These are phyloP conservation scores for Fraxinus angustifolia DNA, from an alignment of 305 asterid genomes.

Conservation along the genomic window DNA sequence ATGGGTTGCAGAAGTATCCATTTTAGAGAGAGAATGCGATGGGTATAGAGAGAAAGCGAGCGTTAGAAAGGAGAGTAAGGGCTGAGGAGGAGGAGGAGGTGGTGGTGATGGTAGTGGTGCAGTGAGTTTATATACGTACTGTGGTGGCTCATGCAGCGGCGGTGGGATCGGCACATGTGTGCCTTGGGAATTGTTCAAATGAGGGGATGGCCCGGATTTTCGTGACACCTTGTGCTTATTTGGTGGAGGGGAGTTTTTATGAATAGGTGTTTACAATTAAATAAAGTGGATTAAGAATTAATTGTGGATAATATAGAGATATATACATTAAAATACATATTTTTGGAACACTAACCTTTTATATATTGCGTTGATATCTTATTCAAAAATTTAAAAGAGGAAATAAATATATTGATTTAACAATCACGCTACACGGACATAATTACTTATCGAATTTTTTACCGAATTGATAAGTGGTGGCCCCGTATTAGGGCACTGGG, in stretches of 20 bases:
- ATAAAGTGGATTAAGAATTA: not conserved
- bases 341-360: not conserved
- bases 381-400: not conserved
- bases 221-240: not conserved
- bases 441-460: too few relatives aligned
- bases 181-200: slow-evolving; percentile 32
- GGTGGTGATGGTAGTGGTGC: not conserved
- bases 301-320: not conserved
- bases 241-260: not conserved
- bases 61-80: not conserved
- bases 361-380: not conserved
- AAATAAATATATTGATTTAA: too few relatives aligned
- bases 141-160: slow-evolving; percentile 2
- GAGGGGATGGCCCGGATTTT: not conserved
- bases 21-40: slow-evolving; percentile 10
- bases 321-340: too few relatives aligned
- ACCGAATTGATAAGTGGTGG: too few relatives aligned
- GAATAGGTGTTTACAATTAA: not conserved
- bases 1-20: slow-evolving; percentile 36
- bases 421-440: too few relatives aligned
- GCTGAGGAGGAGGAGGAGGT: not conserved
- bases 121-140: slow-evolving; percentile 21
- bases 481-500: too few relatives aligned
- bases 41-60: not conserved
- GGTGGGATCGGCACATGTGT: slow-evolving; percentile 17